A percentile compares a stretch with the other conserved stretches of the same genome.
phyloP scores from a whole-genome alignment of 257 asterid species.

The Rubia yunnanensis region DNA sequence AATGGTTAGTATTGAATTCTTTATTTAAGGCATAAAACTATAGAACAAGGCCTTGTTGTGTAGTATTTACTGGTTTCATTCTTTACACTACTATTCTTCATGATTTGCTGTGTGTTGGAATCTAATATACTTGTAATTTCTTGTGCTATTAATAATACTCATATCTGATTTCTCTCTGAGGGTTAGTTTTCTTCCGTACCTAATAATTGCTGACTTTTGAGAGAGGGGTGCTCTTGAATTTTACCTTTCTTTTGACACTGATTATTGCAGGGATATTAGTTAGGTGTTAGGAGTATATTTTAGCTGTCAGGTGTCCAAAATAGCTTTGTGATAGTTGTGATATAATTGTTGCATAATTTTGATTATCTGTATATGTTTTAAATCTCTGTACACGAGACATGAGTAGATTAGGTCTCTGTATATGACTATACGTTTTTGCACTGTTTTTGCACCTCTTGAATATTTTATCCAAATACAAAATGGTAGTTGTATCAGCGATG shows the following conservation, averaged over 20 bases:
- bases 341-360: not conserved
- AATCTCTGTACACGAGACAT: not conserved
- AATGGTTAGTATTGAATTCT: no score
- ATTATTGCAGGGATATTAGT: not conserved
- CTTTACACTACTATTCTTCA: not conserved
- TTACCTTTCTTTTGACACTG: not conserved
- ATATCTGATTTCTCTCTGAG: not conserved
- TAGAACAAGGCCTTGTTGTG: conserved; percentile 60
- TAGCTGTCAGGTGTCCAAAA: not conserved
- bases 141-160: not conserved
- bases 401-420: no score
- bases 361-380: not conserved
- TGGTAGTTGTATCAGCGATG: no score
- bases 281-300: not conserved
- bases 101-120: not conserved
- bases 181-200: not conserved
- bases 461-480: no score
- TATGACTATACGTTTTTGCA: no score
- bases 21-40: no score
- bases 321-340: no score
- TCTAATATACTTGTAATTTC: not conserved
- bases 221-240: not conserved
- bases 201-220: not conserved
- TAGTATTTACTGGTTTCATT: conserved; percentile 25
- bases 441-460: no score